Percentiles rank a stretch among this genome's conserved stretches.
Evolutionary conservation across 768 basidiomycete species (phyloP).

Genomic region (Serendipita vermifera): DNA sequence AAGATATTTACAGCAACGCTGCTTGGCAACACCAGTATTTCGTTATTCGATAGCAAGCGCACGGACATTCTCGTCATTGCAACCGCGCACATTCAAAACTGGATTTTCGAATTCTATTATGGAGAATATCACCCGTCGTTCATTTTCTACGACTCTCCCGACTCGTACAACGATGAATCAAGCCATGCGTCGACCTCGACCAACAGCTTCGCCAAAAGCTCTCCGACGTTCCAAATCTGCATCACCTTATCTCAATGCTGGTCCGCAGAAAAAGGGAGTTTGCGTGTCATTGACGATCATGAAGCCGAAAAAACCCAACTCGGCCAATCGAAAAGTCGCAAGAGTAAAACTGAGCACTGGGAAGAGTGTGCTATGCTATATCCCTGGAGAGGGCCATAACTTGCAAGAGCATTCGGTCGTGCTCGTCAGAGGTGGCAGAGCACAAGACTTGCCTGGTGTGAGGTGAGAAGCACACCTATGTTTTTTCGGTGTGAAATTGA

Average conservation of each 20-base stretch:
- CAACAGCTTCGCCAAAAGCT: conserved; percentile 34
- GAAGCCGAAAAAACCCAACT: conserved; percentile 96
- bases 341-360: conserved; percentile 86
- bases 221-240: conserved; percentile 37
- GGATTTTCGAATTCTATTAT: too few relatives aligned
- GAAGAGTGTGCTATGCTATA: conserved; percentile 81
- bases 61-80: too few relatives aligned
- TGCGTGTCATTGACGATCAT: conserved; percentile 66
- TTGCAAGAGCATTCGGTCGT: conserved; percentile 97
- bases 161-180: conserved; percentile 65
- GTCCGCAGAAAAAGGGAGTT: conserved; percentile 86
- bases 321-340: conserved; percentile 94
- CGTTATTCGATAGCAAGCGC: too few relatives aligned
- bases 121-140: too few relatives aligned
- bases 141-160: not conserved
- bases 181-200: conserved; percentile 54
- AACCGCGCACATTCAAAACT: too few relatives aligned
- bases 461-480: conserved; percentile 40
- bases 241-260: conserved; percentile 67
- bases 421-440: conserved; percentile 83
- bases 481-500: not conserved
- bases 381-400: conserved; percentile 95
- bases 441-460: conserved; percentile 96
- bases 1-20: not conserved
- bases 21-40: not conserved